Conservation (phyloP, 805 yeast species). For the Metschnikowia orientalis region DNA sequence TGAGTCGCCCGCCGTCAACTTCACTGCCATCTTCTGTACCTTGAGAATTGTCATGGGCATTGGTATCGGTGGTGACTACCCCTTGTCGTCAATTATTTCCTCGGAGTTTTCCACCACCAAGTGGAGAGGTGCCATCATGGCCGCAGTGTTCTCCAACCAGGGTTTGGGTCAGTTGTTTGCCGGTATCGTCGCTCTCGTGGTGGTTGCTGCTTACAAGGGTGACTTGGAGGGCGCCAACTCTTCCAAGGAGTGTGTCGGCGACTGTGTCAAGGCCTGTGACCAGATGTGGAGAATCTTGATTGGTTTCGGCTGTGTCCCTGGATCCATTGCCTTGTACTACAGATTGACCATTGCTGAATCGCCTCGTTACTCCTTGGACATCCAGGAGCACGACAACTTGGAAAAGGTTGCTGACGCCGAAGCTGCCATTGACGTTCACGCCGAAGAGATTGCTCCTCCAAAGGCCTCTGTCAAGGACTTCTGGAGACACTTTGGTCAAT, state of each 20-base stretch:
- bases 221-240: conserved; percentile 49
- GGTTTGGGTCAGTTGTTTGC: conserved; percentile 93
- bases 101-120: conserved; percentile 91
- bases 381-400: conserved; percentile 53
- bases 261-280: conserved; percentile 76
- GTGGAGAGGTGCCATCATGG: conserved; percentile 98
- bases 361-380: conserved; percentile 85
- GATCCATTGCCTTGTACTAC: conserved; percentile 76
- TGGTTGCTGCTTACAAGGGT: conserved; percentile 73
- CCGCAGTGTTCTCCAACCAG: conserved; percentile 93
- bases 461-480: conserved; percentile 80
- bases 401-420: conserved; percentile 51
- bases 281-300: conserved; percentile 91
- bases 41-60: conserved; percentile 89
- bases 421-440: conserved; percentile 36
- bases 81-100: conserved; percentile 87
- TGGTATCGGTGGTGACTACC: conserved; percentile 97
- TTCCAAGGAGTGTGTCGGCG: conserved; percentile 57
- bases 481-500: conserved; percentile 66
- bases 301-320: conserved; percentile 91
- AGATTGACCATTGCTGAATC: conserved; percentile 94
- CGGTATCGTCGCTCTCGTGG: conserved; percentile 75
- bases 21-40: conserved; percentile 68
- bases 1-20: conserved; percentile 62
- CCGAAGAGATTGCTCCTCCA: conserved; percentile 52